Conservation (phyloP, 768 basidiomycete species). For the Podaxis sp. region DNA sequence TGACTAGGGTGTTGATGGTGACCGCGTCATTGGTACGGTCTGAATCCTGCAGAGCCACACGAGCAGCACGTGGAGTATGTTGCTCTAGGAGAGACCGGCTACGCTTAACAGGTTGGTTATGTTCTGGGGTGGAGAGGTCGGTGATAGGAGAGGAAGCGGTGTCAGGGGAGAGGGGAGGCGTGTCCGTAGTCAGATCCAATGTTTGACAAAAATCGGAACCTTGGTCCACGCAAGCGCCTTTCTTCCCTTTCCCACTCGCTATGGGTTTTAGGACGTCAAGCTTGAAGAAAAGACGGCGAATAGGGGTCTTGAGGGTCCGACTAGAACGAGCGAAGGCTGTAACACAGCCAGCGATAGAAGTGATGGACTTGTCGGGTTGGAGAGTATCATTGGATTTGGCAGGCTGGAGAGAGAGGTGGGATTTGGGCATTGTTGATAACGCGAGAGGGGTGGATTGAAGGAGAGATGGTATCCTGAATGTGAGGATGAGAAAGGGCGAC, state of each 20-base stretch:
- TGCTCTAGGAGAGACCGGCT: background rate
- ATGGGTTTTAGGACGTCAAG: constrained; percentile 32
- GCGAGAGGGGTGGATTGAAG: background rate
- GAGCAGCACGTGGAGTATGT: constrained; percentile 10
- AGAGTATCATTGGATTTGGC: constrained; percentile 1
- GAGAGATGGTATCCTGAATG: background rate
- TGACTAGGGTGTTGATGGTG: constrained; percentile 60
- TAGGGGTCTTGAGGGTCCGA: constrained; percentile 25
- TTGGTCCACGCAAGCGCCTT: constrained; percentile 21
- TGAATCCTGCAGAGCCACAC: constrained; percentile 62
- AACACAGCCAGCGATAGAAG: constrained; percentile 1
- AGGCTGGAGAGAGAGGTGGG: background rate
- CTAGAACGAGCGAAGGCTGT: background rate
- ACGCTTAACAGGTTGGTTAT: background rate
- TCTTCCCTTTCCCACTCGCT: constrained; percentile 25
- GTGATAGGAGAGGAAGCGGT: background rate
- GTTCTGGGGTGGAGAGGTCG: background rate
- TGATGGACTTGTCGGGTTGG: constrained; percentile 3
- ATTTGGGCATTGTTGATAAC: constrained; percentile 2
- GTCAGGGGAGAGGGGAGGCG: constrained; percentile 9
- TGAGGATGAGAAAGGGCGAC: background rate
- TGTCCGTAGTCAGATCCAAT: background rate
- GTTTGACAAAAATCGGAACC: background rate
- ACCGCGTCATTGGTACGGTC: constrained; percentile 53
- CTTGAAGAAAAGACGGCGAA: constrained; percentile 43